Evolutionary conservation across 2,329 filamentous ascomycete species (phyloP).

Genomic region (Cercospora sp.): DNA sequence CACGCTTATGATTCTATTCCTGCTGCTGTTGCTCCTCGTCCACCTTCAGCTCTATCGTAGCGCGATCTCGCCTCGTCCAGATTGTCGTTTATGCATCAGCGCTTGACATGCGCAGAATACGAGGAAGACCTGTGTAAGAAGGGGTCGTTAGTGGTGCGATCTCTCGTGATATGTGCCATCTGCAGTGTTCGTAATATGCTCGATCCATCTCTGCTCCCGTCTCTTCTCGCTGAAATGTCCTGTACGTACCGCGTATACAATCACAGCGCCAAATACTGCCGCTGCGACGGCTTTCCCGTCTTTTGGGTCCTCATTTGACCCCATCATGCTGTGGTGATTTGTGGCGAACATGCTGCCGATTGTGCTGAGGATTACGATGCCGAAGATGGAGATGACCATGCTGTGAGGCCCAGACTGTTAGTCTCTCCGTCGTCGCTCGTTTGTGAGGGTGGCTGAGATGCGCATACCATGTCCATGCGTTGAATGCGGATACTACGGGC

Average conservation of each 20-base stretch:
- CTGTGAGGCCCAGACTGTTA: conserved; percentile 48
- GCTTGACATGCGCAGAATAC: conserved; percentile 91
- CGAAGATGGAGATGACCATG: conserved; percentile 66
- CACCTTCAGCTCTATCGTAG: conserved; percentile 51
- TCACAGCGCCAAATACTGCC: conserved; percentile 83
- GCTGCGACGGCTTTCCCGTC: conserved; percentile 76
- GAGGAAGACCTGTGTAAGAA: conserved; percentile 71
- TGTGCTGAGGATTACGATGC: conserved; percentile 64
- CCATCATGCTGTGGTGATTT: conserved; percentile 81
- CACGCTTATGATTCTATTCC: conserved; percentile 4
- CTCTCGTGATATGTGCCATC: background rate
- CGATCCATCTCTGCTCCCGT: background rate
- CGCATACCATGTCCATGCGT: conserved; percentile 91
- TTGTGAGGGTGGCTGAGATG: background rate
- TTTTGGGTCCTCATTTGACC: conserved; percentile 61
- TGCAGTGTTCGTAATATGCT: background rate
- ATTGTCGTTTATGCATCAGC: conserved; percentile 79
- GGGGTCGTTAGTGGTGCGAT: background rate
- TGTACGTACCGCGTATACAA: conserved; percentile 78
- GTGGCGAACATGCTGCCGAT: conserved; percentile 70
- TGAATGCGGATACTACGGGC: conserved; percentile 85
- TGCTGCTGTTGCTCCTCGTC: background rate
- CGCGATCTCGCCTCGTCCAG: conserved; percentile 78
- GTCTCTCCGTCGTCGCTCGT: conserved; percentile 3
- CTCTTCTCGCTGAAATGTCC: background rate